These are phyloP conservation scores for Ophiostoma sp. DNA, from an alignment of 2,329 filamentous ascomycete genomes.

Conservation along the genomic window DNA sequence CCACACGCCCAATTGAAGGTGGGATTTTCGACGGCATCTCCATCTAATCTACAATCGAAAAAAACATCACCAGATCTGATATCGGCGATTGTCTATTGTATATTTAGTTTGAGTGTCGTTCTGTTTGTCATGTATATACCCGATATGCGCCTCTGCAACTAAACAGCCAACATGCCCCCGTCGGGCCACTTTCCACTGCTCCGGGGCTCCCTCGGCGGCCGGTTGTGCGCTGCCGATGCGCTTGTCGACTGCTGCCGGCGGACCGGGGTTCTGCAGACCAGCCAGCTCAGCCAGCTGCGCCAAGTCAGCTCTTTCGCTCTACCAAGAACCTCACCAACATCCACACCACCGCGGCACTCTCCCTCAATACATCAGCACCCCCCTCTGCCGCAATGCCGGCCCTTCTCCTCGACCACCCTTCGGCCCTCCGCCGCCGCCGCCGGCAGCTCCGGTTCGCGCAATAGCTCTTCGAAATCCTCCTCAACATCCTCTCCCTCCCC, in stretches of 20 bases:
- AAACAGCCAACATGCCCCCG: constrained; percentile 28
- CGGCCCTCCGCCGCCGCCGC: constrained; percentile 18
- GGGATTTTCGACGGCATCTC: constrained; percentile 3
- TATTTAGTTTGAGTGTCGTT: not conserved
- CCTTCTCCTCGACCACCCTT: constrained; percentile 16
- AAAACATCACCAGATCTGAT: constrained; percentile 9
- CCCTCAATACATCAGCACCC: not conserved
- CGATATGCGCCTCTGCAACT: not conserved
- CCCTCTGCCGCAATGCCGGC: constrained; percentile 15
- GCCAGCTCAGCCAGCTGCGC: not conserved
- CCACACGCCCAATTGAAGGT: not conserved
- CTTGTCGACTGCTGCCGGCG: constrained; percentile 1
- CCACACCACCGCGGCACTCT: not conserved
- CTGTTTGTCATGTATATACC: not conserved
- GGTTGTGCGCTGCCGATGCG: constrained; percentile 24
- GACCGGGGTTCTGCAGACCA: not conserved
- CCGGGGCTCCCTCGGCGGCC: constrained; percentile 36
- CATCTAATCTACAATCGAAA: constrained; percentile 5
- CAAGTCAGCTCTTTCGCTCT: not conserved
- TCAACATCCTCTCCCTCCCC: not conserved
- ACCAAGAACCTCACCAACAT: not conserved
- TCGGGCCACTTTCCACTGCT: constrained; percentile 39
- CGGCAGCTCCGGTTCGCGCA: constrained; percentile 8
- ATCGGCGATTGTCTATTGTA: not conserved
- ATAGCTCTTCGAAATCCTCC: not conserved